A percentile compares a stretch with the other conserved stretches of the same genome.
Evolutionary conservation across 352 stramenopile species (phyloP).

Genomic region (Globisporangium polare): DNA sequence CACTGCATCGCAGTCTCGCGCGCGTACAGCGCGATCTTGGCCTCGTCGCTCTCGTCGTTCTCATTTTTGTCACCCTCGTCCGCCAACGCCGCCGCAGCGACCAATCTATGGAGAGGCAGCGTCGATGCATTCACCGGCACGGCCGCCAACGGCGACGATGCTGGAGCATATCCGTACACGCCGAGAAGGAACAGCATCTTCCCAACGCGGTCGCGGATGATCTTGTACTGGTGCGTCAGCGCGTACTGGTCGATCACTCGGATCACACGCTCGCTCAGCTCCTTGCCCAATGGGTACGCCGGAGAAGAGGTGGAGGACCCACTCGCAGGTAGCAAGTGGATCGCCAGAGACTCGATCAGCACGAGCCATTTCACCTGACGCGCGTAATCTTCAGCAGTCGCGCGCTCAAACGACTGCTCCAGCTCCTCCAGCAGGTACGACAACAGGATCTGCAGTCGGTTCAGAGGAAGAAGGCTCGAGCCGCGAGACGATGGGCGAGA

Average conservation of each 20-base stretch:
- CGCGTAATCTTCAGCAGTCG: constrained; percentile 61
- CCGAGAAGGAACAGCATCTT: constrained; percentile 59
- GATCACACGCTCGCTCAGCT: constrained; percentile 28
- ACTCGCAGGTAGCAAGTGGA: constrained; percentile 38
- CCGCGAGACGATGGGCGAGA: constrained; percentile 27
- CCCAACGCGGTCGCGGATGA: constrained; percentile 62
- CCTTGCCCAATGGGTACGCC: constrained; percentile 14
- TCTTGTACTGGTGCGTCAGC: constrained; percentile 73
- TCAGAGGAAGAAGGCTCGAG: constrained; percentile 14
- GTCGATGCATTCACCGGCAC: constrained; percentile 11
- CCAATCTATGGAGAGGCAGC: constrained; percentile 13
- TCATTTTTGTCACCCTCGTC: constrained; percentile 5
- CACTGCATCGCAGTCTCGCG: constrained; percentile 74
- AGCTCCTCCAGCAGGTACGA: constrained; percentile 45
- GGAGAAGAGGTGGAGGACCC: constrained; percentile 1
- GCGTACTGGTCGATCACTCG: constrained; percentile 42
- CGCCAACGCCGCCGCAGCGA: constrained; percentile 10
- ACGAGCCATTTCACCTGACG: constrained; percentile 73
- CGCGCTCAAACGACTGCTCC: constrained; percentile 51
- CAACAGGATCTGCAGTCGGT: constrained; percentile 21
- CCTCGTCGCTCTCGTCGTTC: constrained; percentile 9
- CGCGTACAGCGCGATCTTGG: constrained; percentile 30
- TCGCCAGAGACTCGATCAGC: constrained; percentile 44
- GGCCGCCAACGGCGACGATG: neutral
- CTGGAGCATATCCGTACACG: constrained; percentile 11